These are phyloP conservation scores for Suillus cothurnatus DNA, from an alignment of 768 basidiomycete species.

Conservation along the genomic window DNA sequence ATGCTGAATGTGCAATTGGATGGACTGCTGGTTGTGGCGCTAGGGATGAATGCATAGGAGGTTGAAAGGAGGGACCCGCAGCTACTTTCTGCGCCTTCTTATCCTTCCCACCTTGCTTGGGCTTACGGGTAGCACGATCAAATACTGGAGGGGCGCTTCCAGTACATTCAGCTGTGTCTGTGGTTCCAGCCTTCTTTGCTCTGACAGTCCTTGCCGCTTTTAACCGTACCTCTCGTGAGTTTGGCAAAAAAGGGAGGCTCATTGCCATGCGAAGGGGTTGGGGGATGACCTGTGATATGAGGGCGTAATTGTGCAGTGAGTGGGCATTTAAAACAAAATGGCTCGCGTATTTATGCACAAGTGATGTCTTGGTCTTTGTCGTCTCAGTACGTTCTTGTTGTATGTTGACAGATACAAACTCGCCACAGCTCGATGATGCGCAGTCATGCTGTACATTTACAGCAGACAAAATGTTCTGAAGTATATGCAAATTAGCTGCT, in stretches of 20 bases:
- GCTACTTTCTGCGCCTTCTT: not conserved
- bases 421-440: not conserved
- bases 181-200: constrained; percentile 1
- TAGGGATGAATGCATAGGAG: not conserved
- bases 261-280: constrained; percentile 1
- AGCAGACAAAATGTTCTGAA: constrained; percentile 20
- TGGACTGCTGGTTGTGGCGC: not conserved
- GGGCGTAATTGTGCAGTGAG: constrained; percentile 14
- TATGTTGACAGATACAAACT: not conserved
- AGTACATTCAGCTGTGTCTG: not conserved
- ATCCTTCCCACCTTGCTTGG: not conserved
- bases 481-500: not conserved
- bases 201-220: not conserved
- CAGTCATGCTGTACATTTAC: constrained; percentile 28
- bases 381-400: constrained; percentile 18
- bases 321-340: constrained; percentile 17
- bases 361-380: constrained; percentile 4
- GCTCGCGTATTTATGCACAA: constrained; percentile 6
- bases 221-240: not conserved
- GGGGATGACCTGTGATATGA: constrained; percentile 7
- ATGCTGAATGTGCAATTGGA: not conserved
- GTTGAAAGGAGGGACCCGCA: not conserved
- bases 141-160: not conserved
- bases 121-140: not conserved
- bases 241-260: not conserved